Percentiles rank a stretch among this genome's conserved stretches.
Conservation (phyloP, 2,329 filamentous ascomycete genomes). For the Bipolaris bicolor region DNA sequence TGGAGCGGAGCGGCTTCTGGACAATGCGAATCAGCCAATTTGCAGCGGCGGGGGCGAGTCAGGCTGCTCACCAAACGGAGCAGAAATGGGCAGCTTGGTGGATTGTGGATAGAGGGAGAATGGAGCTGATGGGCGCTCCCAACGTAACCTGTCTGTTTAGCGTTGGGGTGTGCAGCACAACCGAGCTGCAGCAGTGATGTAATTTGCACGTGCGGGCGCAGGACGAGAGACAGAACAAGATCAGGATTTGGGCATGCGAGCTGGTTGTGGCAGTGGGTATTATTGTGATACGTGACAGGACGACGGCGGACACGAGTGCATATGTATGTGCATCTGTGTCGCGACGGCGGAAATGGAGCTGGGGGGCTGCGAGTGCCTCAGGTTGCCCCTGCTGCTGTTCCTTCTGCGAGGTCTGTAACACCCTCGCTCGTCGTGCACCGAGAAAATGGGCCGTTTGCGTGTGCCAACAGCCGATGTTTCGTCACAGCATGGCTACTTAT, state of each 20-base stretch:
- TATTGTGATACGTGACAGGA: background rate
- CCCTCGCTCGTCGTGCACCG: background rate
- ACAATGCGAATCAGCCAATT: slow-evolving; percentile 1
- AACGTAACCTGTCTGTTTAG: slow-evolving; percentile 17
- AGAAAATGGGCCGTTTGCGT: background rate
- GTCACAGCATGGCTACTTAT: background rate
- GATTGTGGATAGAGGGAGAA: slow-evolving; percentile 19
- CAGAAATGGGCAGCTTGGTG: slow-evolving; percentile 11
- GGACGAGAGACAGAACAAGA: slow-evolving; percentile 14
- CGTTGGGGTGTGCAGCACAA: slow-evolving; percentile 22
- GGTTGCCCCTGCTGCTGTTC: slow-evolving; percentile 8
- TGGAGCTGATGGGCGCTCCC: slow-evolving; percentile 17
- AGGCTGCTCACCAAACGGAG: slow-evolving; percentile 8
- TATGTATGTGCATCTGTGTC: slow-evolving; percentile 1
- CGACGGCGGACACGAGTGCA: background rate
- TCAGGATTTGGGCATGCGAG: slow-evolving; percentile 18
- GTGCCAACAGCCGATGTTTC: background rate
- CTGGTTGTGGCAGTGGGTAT: background rate
- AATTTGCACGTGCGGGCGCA: slow-evolving; percentile 37
- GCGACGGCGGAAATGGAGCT: background rate
- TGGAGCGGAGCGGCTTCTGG: slow-evolving; percentile 10
- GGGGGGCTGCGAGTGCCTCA: slow-evolving; percentile 4
- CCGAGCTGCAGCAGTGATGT: slow-evolving; percentile 34
- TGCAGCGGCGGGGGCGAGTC: background rate
- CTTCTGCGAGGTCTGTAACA: slow-evolving; percentile 1